These are phyloP conservation scores for Coemansia sp. DNA, from an alignment of 192 early-diverging fungal species.

Conservation along the genomic window DNA sequence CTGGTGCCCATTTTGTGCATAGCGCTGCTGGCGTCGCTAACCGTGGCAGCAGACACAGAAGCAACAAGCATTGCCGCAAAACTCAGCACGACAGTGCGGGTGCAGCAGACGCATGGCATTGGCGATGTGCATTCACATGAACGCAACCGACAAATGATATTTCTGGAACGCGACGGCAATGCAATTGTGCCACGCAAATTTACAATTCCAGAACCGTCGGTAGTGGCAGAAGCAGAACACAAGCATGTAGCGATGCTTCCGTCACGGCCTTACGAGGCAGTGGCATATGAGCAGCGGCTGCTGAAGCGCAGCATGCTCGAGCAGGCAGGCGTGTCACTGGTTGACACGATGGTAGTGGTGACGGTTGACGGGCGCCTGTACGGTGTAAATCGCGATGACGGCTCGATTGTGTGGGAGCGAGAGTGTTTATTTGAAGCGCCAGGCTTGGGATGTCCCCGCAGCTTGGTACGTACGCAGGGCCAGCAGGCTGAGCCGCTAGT, in stretches of 20 bases:
- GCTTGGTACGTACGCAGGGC: conserved; percentile 42
- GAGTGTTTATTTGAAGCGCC: conserved; percentile 22
- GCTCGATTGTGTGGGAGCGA: conserved; percentile 46
- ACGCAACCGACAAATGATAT: conserved; percentile 6
- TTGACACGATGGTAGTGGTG: conserved; percentile 43
- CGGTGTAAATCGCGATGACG: conserved; percentile 42
- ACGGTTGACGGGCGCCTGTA: conserved; percentile 51
- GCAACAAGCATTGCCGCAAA: conserved; percentile 3
- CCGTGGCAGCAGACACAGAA: conserved; percentile 8
- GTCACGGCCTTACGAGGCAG: conserved; percentile 28
- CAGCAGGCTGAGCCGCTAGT: not conserved
- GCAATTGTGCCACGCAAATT: conserved; percentile 51
- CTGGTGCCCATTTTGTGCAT: conserved; percentile 42
- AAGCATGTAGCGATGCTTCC: conserved; percentile 47
- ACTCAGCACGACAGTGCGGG: not conserved
- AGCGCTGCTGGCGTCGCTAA: conserved; percentile 27
- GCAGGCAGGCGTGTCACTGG: conserved; percentile 31
- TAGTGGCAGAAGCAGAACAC: conserved; percentile 42
- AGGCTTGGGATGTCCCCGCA: conserved; percentile 12
- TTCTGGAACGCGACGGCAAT: conserved; percentile 26
- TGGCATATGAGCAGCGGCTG: conserved; percentile 31
- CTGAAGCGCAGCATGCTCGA: conserved; percentile 34
- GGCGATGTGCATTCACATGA: not conserved
- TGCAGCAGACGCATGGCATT: conserved; percentile 1
- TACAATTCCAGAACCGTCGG: conserved; percentile 45